Percentiles rank a stretch among this genome's conserved stretches.
phyloP scores from a whole-genome alignment of 257 asterid genomes.

The Forsythia suspensa region DNA sequence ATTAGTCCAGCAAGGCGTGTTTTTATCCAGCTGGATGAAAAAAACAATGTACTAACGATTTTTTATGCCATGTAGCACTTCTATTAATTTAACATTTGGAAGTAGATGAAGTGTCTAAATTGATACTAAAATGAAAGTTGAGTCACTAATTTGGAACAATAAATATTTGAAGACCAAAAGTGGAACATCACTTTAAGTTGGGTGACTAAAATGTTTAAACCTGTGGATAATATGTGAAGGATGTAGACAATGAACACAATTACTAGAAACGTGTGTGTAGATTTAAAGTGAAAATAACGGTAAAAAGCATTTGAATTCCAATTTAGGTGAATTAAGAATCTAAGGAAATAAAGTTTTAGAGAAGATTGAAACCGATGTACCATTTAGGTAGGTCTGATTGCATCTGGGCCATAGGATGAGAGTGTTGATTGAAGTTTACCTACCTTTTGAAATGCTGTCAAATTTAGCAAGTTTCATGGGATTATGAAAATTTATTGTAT shows the following conservation, averaged over 20 bases:
- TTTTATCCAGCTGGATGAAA: not conserved
- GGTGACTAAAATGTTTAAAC: not conserved
- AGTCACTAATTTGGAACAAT: not conserved
- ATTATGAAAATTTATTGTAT: slow-evolving; percentile 6
- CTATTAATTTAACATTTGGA: not conserved
- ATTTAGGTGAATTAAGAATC: not conserved
- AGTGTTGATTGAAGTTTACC: not conserved
- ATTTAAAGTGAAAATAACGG: not conserved
- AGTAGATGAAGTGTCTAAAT: not conserved
- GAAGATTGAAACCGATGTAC: not conserved
- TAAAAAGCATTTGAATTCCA: not conserved
- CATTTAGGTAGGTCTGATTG: not conserved
- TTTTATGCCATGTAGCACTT: not conserved
- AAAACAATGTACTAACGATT: not conserved
- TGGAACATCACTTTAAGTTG: not conserved
- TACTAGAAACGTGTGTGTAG: not conserved
- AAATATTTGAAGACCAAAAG: not conserved
- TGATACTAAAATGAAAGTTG: not conserved
- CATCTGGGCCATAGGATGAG: not conserved
- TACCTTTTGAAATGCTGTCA: not conserved
- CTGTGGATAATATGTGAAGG: not conserved
- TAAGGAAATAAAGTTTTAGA: not conserved
- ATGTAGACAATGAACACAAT: not conserved
- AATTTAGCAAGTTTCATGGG: not conserved
- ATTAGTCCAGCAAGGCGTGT: not conserved